Percentiles rank a stretch among this genome's conserved stretches.
phyloP scores from a whole-genome alignment of 441 rosid species.

The Kokia cookei region DNA sequence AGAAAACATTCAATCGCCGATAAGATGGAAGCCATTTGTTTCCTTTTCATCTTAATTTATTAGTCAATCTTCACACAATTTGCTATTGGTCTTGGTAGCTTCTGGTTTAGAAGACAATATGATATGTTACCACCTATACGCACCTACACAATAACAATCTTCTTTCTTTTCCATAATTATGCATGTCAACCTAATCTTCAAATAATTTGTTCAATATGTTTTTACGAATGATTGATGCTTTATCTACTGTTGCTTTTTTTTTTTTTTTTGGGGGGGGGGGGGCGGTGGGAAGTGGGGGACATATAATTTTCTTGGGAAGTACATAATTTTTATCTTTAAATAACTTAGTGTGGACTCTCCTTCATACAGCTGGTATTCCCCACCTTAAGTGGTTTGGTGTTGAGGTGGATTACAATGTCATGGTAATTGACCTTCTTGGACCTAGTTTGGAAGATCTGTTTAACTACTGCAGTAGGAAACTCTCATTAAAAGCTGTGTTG shows the following conservation, averaged over 20 bases:
- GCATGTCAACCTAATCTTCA: background rate
- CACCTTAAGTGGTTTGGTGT: conserved; percentile 97
- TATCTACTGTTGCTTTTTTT: background rate
- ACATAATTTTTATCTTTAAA: background rate
- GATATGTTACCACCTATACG: too few relatives aligned
- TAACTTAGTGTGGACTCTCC: conserved; percentile 15
- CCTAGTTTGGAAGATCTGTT: conserved; percentile 98
- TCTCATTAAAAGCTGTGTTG: conserved; percentile 84
- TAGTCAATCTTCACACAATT: background rate
- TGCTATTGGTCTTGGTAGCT: background rate
- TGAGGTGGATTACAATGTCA: conserved; percentile 77
- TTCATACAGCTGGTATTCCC: conserved; percentile 81
- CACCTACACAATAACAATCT: background rate
- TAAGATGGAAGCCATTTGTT: background rate
- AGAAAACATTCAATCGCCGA: background rate
- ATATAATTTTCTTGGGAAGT: background rate
- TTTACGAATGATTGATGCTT: background rate
- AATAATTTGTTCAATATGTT: background rate
- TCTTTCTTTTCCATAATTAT: background rate
- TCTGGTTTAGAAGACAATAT: background rate
- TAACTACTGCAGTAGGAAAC: conserved; percentile 89
- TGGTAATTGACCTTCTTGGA: conserved; percentile 98
- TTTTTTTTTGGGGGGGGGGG: background rate
- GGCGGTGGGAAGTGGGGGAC: too few relatives aligned
- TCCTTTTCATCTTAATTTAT: background rate